Percentiles rank a stretch among this genome's conserved stretches.
These are phyloP conservation scores for Microbotryum violaceum DNA, from an alignment of 1,284 basidiomycete species.

Conservation along the genomic window DNA sequence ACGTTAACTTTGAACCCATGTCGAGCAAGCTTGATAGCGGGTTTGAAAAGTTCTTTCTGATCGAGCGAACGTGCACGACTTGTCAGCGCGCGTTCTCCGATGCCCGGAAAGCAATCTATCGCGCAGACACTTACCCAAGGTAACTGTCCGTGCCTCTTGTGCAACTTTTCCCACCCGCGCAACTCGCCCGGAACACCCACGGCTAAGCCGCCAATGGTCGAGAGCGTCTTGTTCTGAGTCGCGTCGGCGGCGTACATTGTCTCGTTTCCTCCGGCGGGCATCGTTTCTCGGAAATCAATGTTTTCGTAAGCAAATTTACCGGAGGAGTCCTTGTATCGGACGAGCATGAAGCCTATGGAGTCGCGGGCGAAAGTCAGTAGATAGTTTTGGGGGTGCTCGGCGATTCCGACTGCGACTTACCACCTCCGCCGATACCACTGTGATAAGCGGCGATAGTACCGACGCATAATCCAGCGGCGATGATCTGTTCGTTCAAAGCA, in stretches of 20 bases:
- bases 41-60: conserved; percentile 32
- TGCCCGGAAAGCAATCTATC: background rate
- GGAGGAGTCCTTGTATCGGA: conserved; percentile 32
- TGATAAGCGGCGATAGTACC: conserved; percentile 43
- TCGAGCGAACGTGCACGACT: too few relatives aligned
- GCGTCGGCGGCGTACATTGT: conserved; percentile 8
- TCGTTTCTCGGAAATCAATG: conserved; percentile 43
- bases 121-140: conserved; percentile 29
- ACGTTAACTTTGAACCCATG: conserved; percentile 37
- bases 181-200: conserved; percentile 41
- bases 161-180: conserved; percentile 38
- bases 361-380: conserved; percentile 3
- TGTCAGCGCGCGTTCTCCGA: background rate
- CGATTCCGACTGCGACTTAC: too few relatives aligned
- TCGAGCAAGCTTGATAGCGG: conserved; percentile 36
- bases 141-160: conserved; percentile 38
- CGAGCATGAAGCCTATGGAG: conserved; percentile 30
- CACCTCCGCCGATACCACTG: conserved; percentile 42
- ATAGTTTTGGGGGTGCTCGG: too few relatives aligned
- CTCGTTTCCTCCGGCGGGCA: conserved; percentile 22
- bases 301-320: conserved; percentile 38
- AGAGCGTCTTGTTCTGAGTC: conserved; percentile 15
- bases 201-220: conserved; percentile 32
- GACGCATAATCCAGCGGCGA: conserved; percentile 42
- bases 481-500: conserved; percentile 23